These are phyloP conservation scores for Coemansia sp. DNA, from an alignment of 192 early-diverging fungal species.

Conservation along the genomic window DNA sequence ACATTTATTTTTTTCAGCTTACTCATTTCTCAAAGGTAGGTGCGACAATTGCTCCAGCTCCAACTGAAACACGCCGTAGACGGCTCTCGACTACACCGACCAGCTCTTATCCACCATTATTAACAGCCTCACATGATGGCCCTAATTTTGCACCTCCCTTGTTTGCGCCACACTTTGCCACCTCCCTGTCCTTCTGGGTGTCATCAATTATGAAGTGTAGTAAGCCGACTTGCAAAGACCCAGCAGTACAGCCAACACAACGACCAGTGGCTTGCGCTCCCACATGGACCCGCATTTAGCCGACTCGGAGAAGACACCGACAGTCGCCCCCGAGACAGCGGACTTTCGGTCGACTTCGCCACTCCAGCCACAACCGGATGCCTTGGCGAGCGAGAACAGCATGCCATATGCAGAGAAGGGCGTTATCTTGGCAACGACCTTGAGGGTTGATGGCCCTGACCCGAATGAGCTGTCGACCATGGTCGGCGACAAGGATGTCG, in stretches of 20 bases:
- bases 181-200: neutral
- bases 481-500: constrained; percentile 43
- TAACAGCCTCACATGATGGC: neutral
- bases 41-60: neutral
- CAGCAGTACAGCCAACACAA: neutral
- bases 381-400: neutral
- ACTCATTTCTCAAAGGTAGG: neutral
- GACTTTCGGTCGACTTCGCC: constrained; percentile 3
- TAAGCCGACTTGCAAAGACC: neutral
- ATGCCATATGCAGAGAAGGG: constrained; percentile 1
- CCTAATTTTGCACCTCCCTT: neutral
- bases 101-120: neutral
- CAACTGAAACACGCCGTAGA: neutral
- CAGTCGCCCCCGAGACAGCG: neutral
- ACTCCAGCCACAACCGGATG: neutral
- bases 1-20: neutral
- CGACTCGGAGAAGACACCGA: neutral
- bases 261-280: neutral
- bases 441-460: constrained; percentile 3
- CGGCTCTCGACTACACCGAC: neutral
- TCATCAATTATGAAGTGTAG: neutral
- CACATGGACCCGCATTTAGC: constrained; percentile 1
- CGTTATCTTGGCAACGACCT: neutral
- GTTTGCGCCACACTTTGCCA: constrained; percentile 2
- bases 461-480: constrained; percentile 29